Evolutionary conservation across 2,329 filamentous ascomycete genomes (phyloP).

Genomic region (Monosporascus ibericus): DNA sequence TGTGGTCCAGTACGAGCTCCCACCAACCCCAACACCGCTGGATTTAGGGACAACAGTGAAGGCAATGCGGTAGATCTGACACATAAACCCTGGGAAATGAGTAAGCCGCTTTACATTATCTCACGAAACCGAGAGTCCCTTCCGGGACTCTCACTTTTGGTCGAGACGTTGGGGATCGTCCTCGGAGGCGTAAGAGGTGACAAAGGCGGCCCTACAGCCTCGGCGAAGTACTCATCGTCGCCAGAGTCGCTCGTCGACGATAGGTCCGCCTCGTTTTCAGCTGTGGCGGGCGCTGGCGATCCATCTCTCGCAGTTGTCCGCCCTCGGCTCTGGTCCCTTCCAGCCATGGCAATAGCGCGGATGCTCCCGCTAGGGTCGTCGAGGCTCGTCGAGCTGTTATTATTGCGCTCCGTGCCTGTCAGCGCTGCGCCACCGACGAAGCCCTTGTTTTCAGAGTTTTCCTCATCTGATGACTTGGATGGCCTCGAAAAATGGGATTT

Average conservation of each 20-base stretch:
- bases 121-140: conserved; percentile 56
- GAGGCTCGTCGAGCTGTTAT: conserved; percentile 38
- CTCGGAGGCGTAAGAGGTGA: conserved; percentile 31
- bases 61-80: too few relatives aligned
- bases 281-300: background rate
- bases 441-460: conserved; percentile 23
- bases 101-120: conserved; percentile 34
- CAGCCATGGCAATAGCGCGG: conserved; percentile 41
- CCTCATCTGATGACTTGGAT: conserved; percentile 33
- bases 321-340: conserved; percentile 22
- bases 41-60: too few relatives aligned
- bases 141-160: conserved; percentile 44
- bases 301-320: conserved; percentile 14
- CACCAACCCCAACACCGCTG: too few relatives aligned
- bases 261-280: conserved; percentile 8
- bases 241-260: conserved; percentile 25
- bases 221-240: conserved; percentile 31
- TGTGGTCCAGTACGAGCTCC: too few relatives aligned
- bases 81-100: background rate
- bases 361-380: conserved; percentile 37
- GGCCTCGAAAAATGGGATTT: conserved; percentile 46
- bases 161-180: conserved; percentile 27
- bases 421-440: conserved; percentile 48
- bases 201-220: conserved; percentile 39
- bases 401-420: conserved; percentile 32